phyloP scores from a whole-genome alignment of 441 rosid genomes.

The Eruca vesicaria region DNA sequence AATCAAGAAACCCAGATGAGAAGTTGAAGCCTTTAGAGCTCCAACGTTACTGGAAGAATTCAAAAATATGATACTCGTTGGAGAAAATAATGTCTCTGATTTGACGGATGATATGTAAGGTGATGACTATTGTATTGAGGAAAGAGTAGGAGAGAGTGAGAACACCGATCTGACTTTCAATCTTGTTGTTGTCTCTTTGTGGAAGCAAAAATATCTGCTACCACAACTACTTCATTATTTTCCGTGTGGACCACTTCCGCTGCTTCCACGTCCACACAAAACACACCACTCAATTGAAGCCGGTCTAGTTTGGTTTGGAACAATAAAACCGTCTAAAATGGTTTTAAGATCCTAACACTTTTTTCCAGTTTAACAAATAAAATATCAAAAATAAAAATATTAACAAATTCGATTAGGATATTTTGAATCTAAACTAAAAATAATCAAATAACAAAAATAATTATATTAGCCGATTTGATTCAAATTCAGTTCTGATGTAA shows the following conservation, averaged over 20 bases:
- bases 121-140: not conserved
- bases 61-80: not conserved
- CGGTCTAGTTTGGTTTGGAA: not conserved
- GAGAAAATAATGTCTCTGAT: not conserved
- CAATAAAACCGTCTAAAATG: too few species aligned
- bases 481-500: too few species aligned
- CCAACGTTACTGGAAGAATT: not conserved
- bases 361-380: too few species aligned
- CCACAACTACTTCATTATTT: conserved; percentile 1
- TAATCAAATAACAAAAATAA: too few species aligned
- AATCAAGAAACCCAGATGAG: conserved; percentile 9
- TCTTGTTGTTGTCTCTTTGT: not conserved
- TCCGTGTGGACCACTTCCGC: not conserved
- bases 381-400: too few species aligned
- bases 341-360: too few species aligned
- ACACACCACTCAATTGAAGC: not conserved
- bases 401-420: too few species aligned
- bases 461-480: too few species aligned
- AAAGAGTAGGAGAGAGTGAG: not conserved
- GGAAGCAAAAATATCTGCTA: conserved; percentile 14
- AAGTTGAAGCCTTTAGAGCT: not conserved
- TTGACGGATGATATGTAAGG: not conserved
- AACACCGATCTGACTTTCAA: not conserved
- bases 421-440: too few species aligned
- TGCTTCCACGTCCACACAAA: not conserved